These are phyloP conservation scores for Cyberlindnera veronae DNA, from an alignment of 805 yeast genomes.

Conservation along the genomic window DNA sequence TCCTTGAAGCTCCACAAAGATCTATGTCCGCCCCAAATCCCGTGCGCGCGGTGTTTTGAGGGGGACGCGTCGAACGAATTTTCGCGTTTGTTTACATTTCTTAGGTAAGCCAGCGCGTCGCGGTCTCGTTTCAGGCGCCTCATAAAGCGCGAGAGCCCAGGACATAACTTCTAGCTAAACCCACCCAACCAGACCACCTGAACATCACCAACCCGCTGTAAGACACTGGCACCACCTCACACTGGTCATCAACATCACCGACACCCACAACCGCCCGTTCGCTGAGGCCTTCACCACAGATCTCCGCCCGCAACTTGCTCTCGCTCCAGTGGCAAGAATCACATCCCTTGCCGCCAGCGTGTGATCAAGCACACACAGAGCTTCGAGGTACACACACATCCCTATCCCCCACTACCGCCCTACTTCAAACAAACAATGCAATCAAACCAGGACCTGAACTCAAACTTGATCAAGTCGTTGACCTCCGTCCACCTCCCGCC, in stretches of 20 bases:
- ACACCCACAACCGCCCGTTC: not conserved
- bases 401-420: not conserved
- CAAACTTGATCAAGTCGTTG: slow-evolving; percentile 34
- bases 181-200: not conserved
- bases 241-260: not conserved
- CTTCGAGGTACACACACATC: not conserved
- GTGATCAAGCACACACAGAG: not conserved
- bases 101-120: slow-evolving; percentile 3
- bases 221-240: not conserved
- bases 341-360: not conserved
- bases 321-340: too few relatives aligned
- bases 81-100: slow-evolving; percentile 18
- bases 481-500: slow-evolving; percentile 40
- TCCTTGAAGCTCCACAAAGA: too few relatives aligned
- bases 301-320: too few relatives aligned
- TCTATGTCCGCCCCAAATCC: too few relatives aligned
- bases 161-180: not conserved
- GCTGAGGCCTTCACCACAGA: not conserved
- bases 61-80: slow-evolving; percentile 13
- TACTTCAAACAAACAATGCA: slow-evolving; percentile 16
- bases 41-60: too few relatives aligned
- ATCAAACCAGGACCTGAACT: slow-evolving; percentile 28
- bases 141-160: slow-evolving; percentile 10
- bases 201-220: not conserved
- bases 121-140: slow-evolving; percentile 10